Base-by-base conservation (phyloP, 2,329 filamentous ascomycete genomes). In the Sporothrix brasiliensis region DNA sequence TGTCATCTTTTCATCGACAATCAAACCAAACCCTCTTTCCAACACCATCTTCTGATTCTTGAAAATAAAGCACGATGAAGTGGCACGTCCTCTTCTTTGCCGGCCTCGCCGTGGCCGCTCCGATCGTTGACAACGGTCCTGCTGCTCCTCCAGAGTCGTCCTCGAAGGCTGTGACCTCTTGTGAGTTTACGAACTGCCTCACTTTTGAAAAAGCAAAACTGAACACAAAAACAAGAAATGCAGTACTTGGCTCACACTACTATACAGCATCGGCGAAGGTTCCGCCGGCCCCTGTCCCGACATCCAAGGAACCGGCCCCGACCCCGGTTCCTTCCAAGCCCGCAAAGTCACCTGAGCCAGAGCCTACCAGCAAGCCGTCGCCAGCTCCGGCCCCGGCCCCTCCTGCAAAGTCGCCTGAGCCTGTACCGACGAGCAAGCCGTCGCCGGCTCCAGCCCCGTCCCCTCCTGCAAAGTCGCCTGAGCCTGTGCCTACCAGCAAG, bases 21-120 rank as follows among this genome's bases (percentile, higher is more conserved):
- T 3, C 7, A 34, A 5, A 34, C 34, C 3, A 58, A 39, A 34
- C 10, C 24, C 16, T 34, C 53, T 39, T 58, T 14, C 6, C 54
- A n/a, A 5, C 54, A n/a, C 9, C 34, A n/a, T 13, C 30, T 5
- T 34, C 9, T 34, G 34, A 60, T 9, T 6, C 24, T 49, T 16
- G 14, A 21, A 44, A 44, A 6, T 14, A n/a, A 60, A 13, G 14
- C 56, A 44, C 11, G 34, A 44, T 41, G 30, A 60, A 41, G 56
- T 60, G 56, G 56, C 34, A 41, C 11, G 6, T 41, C 10, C 56
- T 60, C 19, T 60, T 60, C 19, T 41, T 60, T 14, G 56, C 56
- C 19, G 19, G 56, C 56, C 30, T 60, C 10, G 34, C 56, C 34
- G 19, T 41, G 30, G 56, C 56, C n/a, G 56, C 34, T 10, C 56